These are phyloP conservation scores for Fraxinus sp. DNA, from an alignment of 305 asterid species.

Conservation along the genomic window DNA sequence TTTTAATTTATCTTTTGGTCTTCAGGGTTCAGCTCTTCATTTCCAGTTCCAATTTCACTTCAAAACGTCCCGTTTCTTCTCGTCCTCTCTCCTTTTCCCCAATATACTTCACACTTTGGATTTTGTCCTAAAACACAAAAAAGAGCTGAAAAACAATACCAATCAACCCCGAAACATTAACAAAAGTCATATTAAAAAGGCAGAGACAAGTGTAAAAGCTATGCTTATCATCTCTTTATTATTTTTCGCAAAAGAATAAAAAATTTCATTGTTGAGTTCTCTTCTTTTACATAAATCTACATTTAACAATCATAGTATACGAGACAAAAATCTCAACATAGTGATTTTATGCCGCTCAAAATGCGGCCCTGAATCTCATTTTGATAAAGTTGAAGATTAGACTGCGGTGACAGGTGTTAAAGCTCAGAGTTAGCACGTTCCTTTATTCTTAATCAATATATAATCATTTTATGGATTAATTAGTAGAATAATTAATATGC, in stretches of 20 bases:
- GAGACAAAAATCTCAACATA: background rate
- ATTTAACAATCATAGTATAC: background rate
- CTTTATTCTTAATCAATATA: slow-evolving; percentile 8
- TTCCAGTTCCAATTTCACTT: background rate
- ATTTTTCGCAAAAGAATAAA: background rate
- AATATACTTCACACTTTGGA: background rate
- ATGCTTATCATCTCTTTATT: background rate
- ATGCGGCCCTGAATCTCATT: background rate
- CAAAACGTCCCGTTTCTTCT: background rate
- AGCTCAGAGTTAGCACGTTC: slow-evolving; percentile 29
- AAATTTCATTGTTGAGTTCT: background rate
- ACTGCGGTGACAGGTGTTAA: slow-evolving; percentile 24
- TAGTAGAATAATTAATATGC: background rate
- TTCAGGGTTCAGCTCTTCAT: too few relatives aligned
- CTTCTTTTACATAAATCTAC: background rate
- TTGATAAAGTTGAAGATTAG: background rate
- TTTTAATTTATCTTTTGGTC: background rate
- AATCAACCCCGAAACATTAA: background rate
- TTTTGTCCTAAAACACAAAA: background rate
- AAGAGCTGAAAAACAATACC: background rate
- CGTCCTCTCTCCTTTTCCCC: background rate
- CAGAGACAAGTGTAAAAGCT: background rate
- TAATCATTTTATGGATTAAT: background rate
- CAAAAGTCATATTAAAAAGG: background rate
- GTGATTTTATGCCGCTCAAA: background rate